Base-by-base conservation (phyloP, 495 filamentous ascomycete species). In the Choiromyces venosus region DNA sequence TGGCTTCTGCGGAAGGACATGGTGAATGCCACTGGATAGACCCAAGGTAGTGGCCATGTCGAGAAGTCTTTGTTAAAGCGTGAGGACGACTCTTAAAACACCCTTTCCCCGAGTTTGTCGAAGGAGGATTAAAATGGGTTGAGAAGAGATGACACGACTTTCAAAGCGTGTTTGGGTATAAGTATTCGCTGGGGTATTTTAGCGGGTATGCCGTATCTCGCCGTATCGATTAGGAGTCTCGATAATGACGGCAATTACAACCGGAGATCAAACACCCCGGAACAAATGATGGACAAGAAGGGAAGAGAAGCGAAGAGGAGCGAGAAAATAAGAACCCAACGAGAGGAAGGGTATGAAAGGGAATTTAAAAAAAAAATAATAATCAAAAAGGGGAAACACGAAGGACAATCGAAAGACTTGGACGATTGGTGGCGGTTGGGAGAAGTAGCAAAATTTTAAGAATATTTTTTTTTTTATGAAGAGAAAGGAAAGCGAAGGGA, bases 1-100 rank as follows among this genome's bases (percentile, higher is more conserved):
- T 35, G 76, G 79, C 42, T 81, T 81, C 67, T 83, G 82, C 9
- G 81, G 78, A 29, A 84, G 82, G 69, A 78, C 81, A 73, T 85
- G 83, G 52, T 61, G 52, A 33, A 61, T 61, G 25, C 52, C 52
- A 16, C 52, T 61, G 52, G 52, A 6, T 7, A 61, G 25, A 61
- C 52, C 52, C 52, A 61, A 61, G 52, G 52, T 61, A 61, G 52
- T 61, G 25, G 52, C 52, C 52, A 61, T 61, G 25, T 61, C 52
- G 52, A 33, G 52, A 61, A 33, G 52, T 33, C 52, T 9, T 61
- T 61, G 52, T 61, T 18, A 29, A 33, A 61, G 52, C 6, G 25
- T 33, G 52, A 61, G 16, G 25, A 29, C 12, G 25, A 61, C 25
- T 61, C 52, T 33, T 33, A 16, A 61, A 61, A 5, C 25, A 29